Percentiles rank a stretch among this genome's conserved stretches.
Evolutionary conservation across 306 rosid genomes (phyloP).

Genomic region (Cucurbita moschata): DNA sequence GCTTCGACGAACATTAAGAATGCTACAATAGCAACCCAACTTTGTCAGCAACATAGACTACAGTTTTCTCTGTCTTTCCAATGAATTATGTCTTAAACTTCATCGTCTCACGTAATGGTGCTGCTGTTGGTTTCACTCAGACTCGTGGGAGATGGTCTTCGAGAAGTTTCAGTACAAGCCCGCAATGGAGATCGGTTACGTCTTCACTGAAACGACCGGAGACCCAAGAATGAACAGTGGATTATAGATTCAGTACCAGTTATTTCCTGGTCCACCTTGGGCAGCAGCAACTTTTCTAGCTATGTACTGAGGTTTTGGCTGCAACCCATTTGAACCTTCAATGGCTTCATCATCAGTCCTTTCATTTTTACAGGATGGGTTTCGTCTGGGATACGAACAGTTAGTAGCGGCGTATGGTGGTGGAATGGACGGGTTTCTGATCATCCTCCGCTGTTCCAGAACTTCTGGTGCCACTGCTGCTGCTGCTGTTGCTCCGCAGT

Average conservation of each 20-base stretch:
- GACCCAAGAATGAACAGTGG: not conserved
- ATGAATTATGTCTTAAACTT: not conserved
- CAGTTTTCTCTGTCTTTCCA: not conserved
- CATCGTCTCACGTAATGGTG: not conserved
- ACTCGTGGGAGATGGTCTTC: not conserved
- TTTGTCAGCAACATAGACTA: not conserved
- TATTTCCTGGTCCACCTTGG: constrained; percentile 57
- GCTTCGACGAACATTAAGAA: not conserved
- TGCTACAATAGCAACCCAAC: not conserved
- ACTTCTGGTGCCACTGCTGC: constrained; percentile 53
- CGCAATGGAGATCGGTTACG: not conserved
- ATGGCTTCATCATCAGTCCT: constrained; percentile 57
- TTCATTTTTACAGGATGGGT: constrained; percentile 61
- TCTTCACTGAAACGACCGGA: not conserved
- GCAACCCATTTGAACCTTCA: constrained; percentile 65
- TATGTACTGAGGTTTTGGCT: constrained; percentile 67
- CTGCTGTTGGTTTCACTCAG: not conserved
- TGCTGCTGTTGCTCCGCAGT: constrained; percentile 58
- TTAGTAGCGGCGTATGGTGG: constrained; percentile 44
- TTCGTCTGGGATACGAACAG: constrained; percentile 72
- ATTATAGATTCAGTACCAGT: constrained; percentile 48
- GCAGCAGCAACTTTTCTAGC: constrained; percentile 82
- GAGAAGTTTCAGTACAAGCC: not conserved
- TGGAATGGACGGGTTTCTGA: constrained; percentile 45
- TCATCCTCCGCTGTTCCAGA: constrained; percentile 58